Evolutionary conservation across 345 rosid species (phyloP).

Genomic region (Carallia pectinifolia): DNA sequence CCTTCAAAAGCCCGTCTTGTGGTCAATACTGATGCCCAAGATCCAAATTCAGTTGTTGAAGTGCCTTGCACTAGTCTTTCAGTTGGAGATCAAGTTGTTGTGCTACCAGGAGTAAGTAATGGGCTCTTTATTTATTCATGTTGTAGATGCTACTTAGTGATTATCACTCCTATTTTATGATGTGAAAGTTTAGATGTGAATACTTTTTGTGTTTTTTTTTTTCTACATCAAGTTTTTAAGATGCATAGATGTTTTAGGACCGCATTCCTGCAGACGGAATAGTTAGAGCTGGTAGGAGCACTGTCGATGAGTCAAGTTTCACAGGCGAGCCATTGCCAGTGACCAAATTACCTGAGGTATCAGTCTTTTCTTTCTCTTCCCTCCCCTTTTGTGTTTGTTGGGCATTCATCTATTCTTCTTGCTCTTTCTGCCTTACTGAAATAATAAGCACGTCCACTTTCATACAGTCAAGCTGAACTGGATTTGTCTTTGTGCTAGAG

Average conservation of each 20-base stretch:
- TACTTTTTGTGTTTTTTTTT: constrained; percentile 1
- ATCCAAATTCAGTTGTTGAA: constrained; percentile 57
- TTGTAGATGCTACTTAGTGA: constrained; percentile 10
- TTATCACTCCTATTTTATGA: neutral
- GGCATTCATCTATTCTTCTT: neutral
- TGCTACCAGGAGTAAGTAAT: constrained; percentile 88
- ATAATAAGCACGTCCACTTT: constrained; percentile 1
- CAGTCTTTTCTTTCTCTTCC: constrained; percentile 23
- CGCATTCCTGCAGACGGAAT: constrained; percentile 92
- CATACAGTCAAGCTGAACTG: constrained; percentile 12
- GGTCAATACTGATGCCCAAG: constrained; percentile 49
- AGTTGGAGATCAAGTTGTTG: constrained; percentile 82
- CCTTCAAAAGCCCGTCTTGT: constrained; percentile 95
- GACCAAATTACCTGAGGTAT: constrained; percentile 88
- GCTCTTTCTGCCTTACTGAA: neutral
- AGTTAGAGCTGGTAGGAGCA: constrained; percentile 91
- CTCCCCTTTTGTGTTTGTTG: constrained; percentile 8
- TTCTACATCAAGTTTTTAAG: constrained; percentile 11
- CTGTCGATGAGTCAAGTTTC: constrained; percentile 91
- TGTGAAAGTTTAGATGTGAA: neutral
- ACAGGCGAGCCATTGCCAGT: constrained; percentile 97
- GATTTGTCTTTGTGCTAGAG: constrained; percentile 49
- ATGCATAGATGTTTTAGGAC: constrained; percentile 47
- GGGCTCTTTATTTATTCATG: constrained; percentile 17
- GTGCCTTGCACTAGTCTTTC: constrained; percentile 81